Conservation (phyloP, 176 grass and related monocot genomes). For the Pontederia crassipes region DNA sequence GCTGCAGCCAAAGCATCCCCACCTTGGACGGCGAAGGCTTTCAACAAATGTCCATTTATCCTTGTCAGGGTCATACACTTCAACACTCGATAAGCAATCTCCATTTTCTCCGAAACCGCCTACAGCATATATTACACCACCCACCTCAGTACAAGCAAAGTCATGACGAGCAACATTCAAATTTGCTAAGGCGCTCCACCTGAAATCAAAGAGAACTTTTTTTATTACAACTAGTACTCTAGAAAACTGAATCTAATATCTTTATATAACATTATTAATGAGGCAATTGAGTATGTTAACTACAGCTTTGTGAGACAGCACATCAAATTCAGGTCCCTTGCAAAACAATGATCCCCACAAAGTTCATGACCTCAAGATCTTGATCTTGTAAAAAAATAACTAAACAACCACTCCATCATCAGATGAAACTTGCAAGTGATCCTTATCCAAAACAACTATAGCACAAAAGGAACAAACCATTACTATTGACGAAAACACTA, state of each 20-base stretch:
- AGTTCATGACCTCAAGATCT: too few relatives aligned
- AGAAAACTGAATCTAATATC: not conserved
- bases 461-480: too few relatives aligned
- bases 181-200: conserved; percentile 55
- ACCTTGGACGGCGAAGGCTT: conserved; percentile 47
- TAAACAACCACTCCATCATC: too few relatives aligned
- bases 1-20: conserved; percentile 43
- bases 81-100: conserved; percentile 35
- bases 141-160: conserved; percentile 49
- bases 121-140: conserved; percentile 49
- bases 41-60: conserved; percentile 42
- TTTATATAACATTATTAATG: not conserved
- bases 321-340: too few relatives aligned
- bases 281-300: not conserved
- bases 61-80: conserved; percentile 40
- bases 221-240: not conserved
- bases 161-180: conserved; percentile 53
- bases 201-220: conserved; percentile 11
- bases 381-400: too few relatives aligned
- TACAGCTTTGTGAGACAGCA: too few relatives aligned
- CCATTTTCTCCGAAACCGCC: conserved; percentile 42
- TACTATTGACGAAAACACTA: too few relatives aligned
- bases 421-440: too few relatives aligned
- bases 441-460: too few relatives aligned
- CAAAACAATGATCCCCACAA: too few relatives aligned